Evolutionary conservation across 2,329 filamentous ascomycete genomes (phyloP), one percentile per base, ranked within the genome.

Genomic region (Colletotrichum sp.): DNA sequence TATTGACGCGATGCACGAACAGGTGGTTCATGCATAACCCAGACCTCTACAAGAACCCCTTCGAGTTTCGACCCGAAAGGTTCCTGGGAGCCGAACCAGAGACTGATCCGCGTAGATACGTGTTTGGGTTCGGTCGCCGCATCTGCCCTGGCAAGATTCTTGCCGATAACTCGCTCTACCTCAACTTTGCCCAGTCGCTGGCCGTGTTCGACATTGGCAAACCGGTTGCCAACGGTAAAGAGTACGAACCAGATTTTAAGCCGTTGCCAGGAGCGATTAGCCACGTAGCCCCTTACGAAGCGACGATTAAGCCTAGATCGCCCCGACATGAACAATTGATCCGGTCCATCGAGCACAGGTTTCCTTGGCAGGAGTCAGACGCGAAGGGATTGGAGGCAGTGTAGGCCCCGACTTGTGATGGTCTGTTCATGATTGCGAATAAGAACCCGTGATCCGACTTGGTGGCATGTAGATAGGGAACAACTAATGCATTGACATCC

Each of bases 21-120:
- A 65, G 63, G 63, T 83, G 77, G 78, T 79, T 85, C 18, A 89
- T 92, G 28, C 93, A 95, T 82, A 93, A 95, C 79, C 90, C 92
- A 3, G 90, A 92, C 34, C 91, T 90, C 4, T 95, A 95, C 81
- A 87, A 90, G 0, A 69, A 84, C n/a, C 84, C 85, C 0, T 72
- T 65, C 8, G 28, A 34, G 2, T 86, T 87, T 18, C 77, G 84
- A 24, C 85, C 84, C 0, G 81, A 82, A 4, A 79, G 85, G 0
- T 85, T 79, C 75, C 77, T 87, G 6, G 15, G 26, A 9, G 36
- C 30, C 18, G 76, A 76, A 30, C 30, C 30, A 24, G 49, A 57
- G 30, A 21, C 52, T 9, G 79, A 79, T 65, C 79, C 79, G 0
- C 16, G 6, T 0, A 18, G 63, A 8, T 65, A 70, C 24, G 73